phyloP scores from a whole-genome alignment of 768 basidiomycete species.

The Ramaria sp. region DNA sequence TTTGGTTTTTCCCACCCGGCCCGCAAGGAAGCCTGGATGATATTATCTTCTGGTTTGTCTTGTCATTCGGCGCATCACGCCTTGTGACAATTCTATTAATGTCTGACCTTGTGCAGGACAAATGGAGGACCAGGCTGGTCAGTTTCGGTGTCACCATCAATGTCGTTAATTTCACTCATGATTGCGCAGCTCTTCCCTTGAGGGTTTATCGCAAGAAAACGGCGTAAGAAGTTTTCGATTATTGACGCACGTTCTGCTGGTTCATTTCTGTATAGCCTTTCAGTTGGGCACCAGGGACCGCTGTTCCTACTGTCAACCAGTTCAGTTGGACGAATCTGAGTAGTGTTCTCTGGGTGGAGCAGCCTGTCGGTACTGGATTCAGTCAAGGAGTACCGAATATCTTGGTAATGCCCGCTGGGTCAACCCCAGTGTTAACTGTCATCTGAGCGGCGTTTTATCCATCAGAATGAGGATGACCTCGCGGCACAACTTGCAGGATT shows the following conservation, averaged over 20 bases:
- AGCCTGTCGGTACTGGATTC: constrained; percentile 73
- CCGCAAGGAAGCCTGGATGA: constrained; percentile 63
- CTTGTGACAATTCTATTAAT: background rate
- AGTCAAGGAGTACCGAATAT: constrained; percentile 61
- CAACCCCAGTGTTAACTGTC: background rate
- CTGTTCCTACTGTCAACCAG: constrained; percentile 51
- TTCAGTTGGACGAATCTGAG: constrained; percentile 76
- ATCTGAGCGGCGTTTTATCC: background rate
- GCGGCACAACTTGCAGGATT: constrained; percentile 50
- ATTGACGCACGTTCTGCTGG: background rate
- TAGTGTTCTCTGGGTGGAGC: constrained; percentile 65
- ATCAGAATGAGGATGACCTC: constrained; percentile 41
- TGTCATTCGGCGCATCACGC: background rate
- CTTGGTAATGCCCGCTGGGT: constrained; percentile 14
- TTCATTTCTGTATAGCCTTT: constrained; percentile 39
- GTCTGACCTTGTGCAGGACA: constrained; percentile 34
- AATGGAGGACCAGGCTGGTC: constrained; percentile 71
- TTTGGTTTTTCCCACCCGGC: constrained; percentile 79
- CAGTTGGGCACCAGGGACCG: constrained; percentile 53
- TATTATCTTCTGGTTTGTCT: constrained; percentile 57
- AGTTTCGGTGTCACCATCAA: background rate
- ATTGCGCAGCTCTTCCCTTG: constrained; percentile 39
- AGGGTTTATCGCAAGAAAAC: constrained; percentile 65
- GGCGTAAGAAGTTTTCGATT: constrained; percentile 34
- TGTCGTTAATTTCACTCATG: background rate